Evolutionary conservation across 2,329 filamentous ascomycete genomes (phyloP).

Genomic region (Reticulascus tulasneorum): DNA sequence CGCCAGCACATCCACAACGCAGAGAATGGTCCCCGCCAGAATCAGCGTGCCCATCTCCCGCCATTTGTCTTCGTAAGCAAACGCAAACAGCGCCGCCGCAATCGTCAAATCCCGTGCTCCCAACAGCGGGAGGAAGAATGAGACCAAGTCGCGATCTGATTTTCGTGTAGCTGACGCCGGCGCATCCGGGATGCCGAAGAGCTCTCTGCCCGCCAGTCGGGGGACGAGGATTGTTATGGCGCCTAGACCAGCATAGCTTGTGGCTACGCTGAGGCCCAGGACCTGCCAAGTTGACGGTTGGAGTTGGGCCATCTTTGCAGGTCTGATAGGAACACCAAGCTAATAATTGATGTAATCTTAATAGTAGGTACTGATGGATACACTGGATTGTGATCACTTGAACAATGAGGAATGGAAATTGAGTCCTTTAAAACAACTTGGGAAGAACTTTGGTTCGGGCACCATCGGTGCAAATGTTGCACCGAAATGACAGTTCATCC

Average conservation of each 20-base stretch:
- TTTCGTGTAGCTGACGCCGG: too few relatives aligned
- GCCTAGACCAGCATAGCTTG: constrained; percentile 8
- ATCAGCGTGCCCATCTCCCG: constrained; percentile 17
- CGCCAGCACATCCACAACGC: constrained; percentile 11
- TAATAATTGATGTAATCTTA: too few relatives aligned
- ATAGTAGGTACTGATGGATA: too few relatives aligned
- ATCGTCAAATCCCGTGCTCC: constrained; percentile 16
- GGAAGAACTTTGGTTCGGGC: too few relatives aligned
- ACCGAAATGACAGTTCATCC: too few relatives aligned
- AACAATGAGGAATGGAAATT: too few relatives aligned
- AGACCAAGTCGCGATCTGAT: constrained; percentile 2
- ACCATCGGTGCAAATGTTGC: too few relatives aligned
- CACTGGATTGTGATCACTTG: too few relatives aligned
- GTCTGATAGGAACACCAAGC: too few relatives aligned
- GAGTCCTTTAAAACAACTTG: too few relatives aligned
- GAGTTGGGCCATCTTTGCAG: constrained; percentile 21
- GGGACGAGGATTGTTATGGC: constrained; percentile 1
- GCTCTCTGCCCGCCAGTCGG: background rate
- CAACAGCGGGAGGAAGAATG: constrained; percentile 13
- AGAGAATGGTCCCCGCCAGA: constrained; percentile 14
- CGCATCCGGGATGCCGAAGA: constrained; percentile 3
- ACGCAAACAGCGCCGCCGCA: constrained; percentile 11
- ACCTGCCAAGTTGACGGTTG: constrained; percentile 11
- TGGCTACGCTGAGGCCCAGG: constrained; percentile 9
- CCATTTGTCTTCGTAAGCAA: constrained; percentile 7